Evolutionary conservation across 768 basidiomycete genomes (phyloP), one percentile per base, ranked within the genome.

Genomic region (Mycena polygramma): DNA sequence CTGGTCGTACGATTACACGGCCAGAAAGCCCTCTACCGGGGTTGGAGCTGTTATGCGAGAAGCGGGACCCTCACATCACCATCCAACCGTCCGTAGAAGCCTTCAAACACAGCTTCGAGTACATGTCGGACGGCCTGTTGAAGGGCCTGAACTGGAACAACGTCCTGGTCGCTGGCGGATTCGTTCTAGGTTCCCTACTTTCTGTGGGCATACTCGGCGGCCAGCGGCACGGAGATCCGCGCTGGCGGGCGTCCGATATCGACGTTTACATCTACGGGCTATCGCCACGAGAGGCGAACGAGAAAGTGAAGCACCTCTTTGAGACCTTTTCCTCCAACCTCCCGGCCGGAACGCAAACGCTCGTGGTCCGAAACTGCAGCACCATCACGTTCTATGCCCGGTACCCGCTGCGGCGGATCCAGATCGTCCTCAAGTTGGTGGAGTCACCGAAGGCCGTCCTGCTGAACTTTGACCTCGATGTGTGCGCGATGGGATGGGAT

Each of bases 401-500:
- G n/a, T 70, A 65, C 26, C 69, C 69, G 22, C 57, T 66, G 11
- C 57, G 69, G 22, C 69, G 69, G 9, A 61, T 70, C 14, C 69
- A 70, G 19, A 58, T 70, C 45, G 64, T 70, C 8, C 64, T 70
- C 17, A 65, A 65, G 36, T n/a, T 66, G 19, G 63, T 35, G 19
- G 24, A 61, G 19, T 66, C 63, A 46, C 63, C 63, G 7, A 64
- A 59, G 39, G 46, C 39, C 14, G 64, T 70, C 14, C 69, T 66
- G 22, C 57, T 65, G 24, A 65, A 66, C 35, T 70, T 70, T 20
- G 64, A 70, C 41, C 69, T 70, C 14, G 69, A 70, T 26, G n/a
- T 70, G 2, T 70, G 69, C 26, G 69, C 69, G 19, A 61, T 70
- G 63, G 69, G 63, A 26, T 70, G 69, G 69, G 69, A 70, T 36